Percentiles rank a stretch among this genome's conserved stretches.
Evolutionary conservation across 2,329 filamentous ascomycete genomes (phyloP).

Genomic region (Pseudocercospora fuligena): DNA sequence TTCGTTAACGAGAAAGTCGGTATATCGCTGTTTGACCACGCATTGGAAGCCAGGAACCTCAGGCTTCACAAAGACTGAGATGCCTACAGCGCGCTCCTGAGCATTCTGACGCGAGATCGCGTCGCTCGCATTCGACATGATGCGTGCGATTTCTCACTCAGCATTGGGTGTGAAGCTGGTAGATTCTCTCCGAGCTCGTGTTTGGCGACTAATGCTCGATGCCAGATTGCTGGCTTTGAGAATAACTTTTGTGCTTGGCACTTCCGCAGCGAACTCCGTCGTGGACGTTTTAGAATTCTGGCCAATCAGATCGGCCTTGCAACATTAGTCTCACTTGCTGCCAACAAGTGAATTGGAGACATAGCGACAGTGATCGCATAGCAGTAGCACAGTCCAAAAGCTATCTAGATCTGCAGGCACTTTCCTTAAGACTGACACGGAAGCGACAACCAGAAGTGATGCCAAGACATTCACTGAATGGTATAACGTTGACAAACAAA

Average conservation of each 20-base stretch:
- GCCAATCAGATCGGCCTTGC: not conserved
- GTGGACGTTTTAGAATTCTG: not conserved
- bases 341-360: not conserved
- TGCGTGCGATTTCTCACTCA: not conserved
- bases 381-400: too few species aligned
- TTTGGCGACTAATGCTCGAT: too few species aligned
- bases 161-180: not conserved
- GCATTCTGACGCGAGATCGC: slow-evolving; percentile 26
- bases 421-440: too few species aligned
- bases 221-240: too few species aligned
- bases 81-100: slow-evolving; percentile 59
- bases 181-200: not conserved
- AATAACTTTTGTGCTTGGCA: not conserved
- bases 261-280: not conserved
- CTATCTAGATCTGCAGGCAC: not conserved
- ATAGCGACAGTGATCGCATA: not conserved
- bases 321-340: not conserved
- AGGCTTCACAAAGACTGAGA: slow-evolving; percentile 65
- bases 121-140: not conserved
- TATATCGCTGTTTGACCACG: slow-evolving; percentile 76
- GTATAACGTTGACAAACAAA: not conserved
- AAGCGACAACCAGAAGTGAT: not conserved
- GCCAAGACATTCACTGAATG: not conserved
- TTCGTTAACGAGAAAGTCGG: slow-evolving; percentile 92
- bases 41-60: slow-evolving; percentile 65